Evolutionary conservation across 345 rosid species (phyloP).

Genomic region (Jatropha curcas): DNA sequence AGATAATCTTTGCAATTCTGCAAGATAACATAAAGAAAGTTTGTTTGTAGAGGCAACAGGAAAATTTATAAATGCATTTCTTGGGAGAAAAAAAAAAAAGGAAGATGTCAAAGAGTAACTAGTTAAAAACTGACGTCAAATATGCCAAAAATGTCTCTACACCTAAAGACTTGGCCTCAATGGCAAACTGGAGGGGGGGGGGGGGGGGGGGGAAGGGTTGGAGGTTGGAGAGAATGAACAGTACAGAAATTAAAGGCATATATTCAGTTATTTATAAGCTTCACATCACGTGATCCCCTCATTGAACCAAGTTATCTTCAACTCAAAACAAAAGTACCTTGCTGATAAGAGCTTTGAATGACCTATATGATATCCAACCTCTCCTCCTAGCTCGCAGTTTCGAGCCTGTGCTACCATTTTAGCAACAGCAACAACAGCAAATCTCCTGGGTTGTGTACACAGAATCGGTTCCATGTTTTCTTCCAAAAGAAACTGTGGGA

Average conservation of each 20-base stretch:
- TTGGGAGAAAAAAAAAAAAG: neutral
- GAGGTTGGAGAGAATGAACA: neutral
- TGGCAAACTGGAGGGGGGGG: too few species aligned
- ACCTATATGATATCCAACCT: conserved; percentile 94
- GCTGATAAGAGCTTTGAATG: conserved; percentile 66
- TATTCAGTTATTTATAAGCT: neutral
- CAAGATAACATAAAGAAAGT: conserved; percentile 18
- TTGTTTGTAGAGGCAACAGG: neutral
- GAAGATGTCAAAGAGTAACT: neutral
- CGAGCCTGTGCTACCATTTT: conserved; percentile 92
- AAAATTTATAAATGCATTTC: neutral
- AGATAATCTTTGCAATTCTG: conserved; percentile 81
- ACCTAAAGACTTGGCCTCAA: neutral
- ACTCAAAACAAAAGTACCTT: conserved; percentile 41
- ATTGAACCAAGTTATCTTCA: neutral
- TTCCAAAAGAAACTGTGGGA: conserved; percentile 86
- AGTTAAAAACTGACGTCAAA: neutral
- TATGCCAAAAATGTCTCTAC: neutral
- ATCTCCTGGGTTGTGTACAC: conserved; percentile 92
- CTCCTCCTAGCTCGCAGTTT: conserved; percentile 72
- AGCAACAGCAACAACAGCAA: conserved; percentile 96
- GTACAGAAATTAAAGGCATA: neutral
- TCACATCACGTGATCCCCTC: neutral
- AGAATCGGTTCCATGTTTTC: conserved; percentile 68
- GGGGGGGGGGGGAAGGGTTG: neutral